These are phyloP conservation scores for Bruguiera parviflora DNA, from an alignment of 345 rosid genomes.

Conservation along the genomic window DNA sequence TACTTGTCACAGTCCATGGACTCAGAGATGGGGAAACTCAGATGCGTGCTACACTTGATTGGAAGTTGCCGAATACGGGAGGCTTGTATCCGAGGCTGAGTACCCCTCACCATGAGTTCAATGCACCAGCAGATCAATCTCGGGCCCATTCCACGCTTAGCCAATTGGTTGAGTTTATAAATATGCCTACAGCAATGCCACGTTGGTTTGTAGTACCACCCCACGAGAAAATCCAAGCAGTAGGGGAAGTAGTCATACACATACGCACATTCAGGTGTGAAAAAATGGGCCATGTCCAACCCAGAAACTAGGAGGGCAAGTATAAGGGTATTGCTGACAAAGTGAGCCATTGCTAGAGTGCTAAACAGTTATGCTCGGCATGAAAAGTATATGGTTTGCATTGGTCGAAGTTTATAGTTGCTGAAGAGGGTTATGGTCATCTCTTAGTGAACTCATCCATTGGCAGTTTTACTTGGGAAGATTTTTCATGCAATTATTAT, in stretches of 20 bases:
- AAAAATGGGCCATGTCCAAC: not conserved
- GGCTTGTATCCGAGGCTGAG: not conserved
- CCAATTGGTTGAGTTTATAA: not conserved
- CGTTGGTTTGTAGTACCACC: not conserved
- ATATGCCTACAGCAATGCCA: not conserved
- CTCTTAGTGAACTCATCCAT: not conserved
- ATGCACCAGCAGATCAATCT: constrained; percentile 9
- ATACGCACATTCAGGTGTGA: not conserved
- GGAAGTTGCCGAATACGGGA: constrained; percentile 4
- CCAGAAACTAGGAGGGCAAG: not conserved
- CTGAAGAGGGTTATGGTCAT: not conserved
- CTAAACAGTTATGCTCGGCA: not conserved
- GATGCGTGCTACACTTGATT: constrained; percentile 15
- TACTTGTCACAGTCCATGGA: constrained; percentile 40
- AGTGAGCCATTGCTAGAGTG: not conserved
- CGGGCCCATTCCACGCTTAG: not conserved
- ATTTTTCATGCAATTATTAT: constrained; percentile 6
- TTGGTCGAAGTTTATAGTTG: not conserved
- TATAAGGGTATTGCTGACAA: not conserved
- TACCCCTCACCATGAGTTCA: not conserved
- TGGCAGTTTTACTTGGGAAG: not conserved
- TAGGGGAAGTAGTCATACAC: constrained; percentile 2
- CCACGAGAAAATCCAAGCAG: constrained; percentile 7
- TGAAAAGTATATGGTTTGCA: not conserved
- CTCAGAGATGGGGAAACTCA: constrained; percentile 44